These are phyloP conservation scores for Gautieria morchelliformis DNA, from an alignment of 768 basidiomycete species.

Conservation along the genomic window DNA sequence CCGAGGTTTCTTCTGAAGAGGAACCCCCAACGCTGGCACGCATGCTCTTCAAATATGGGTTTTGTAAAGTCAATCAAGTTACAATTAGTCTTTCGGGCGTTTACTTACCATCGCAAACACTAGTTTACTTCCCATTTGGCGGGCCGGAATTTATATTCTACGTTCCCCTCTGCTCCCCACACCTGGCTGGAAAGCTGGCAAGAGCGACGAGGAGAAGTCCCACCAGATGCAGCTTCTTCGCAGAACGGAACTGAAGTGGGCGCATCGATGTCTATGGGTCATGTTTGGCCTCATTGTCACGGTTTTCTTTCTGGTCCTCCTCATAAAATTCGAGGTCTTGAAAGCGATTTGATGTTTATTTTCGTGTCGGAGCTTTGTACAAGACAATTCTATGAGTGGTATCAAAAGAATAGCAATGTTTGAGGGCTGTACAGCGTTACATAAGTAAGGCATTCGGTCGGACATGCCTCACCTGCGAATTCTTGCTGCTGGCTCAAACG, in stretches of 20 bases:
- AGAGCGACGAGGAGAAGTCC: slow-evolving; percentile 26
- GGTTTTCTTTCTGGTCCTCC: slow-evolving; percentile 10
- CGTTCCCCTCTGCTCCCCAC: slow-evolving; percentile 28
- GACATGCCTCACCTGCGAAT: background rate
- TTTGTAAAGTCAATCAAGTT: slow-evolving; percentile 27
- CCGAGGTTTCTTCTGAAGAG: slow-evolving; percentile 11
- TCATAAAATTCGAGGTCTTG: background rate
- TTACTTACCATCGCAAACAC: background rate
- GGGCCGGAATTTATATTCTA: slow-evolving; percentile 31
- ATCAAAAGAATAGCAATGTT: no score
- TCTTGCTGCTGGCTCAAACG: slow-evolving; percentile 38
- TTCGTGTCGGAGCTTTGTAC: background rate
- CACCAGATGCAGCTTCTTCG: slow-evolving; percentile 25
- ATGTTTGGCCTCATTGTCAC: slow-evolving; percentile 13
- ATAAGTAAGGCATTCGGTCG: background rate
- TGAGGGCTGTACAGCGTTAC: background rate
- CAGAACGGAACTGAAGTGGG: slow-evolving; percentile 33
- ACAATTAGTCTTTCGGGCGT: background rate
- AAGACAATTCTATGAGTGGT: no score
- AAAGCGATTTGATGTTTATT: background rate
- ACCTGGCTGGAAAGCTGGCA: slow-evolving; percentile 28
- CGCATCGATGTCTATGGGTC: slow-evolving; percentile 27
- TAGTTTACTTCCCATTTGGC: slow-evolving; percentile 45
- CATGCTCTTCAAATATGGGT: slow-evolving; percentile 42
- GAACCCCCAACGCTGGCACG: slow-evolving; percentile 36